Evolutionary conservation across 805 yeast genomes (phyloP).

Genomic region (Myxozyma mucilagina): DNA sequence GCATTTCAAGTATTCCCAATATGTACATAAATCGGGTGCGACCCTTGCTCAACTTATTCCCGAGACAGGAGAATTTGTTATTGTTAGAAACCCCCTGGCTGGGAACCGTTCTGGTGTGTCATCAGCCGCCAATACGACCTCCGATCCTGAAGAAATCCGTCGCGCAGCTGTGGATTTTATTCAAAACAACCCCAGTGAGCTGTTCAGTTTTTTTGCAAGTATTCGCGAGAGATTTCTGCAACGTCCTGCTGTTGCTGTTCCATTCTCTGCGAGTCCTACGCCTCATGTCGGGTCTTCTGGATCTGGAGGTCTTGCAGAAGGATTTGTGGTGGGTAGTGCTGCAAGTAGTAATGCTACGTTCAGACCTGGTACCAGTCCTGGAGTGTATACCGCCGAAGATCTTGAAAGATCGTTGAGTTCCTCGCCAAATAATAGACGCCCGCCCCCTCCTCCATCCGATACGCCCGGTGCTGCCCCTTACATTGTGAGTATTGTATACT

Average conservation of each 20-base stretch:
- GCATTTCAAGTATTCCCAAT: conserved; percentile 78
- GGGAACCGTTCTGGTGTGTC: conserved; percentile 8
- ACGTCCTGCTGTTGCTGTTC: conserved; percentile 31
- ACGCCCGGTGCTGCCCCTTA: conserved; percentile 26
- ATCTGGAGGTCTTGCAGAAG: conserved; percentile 1
- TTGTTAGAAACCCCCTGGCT: conserved; percentile 28
- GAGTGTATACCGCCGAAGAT: neutral
- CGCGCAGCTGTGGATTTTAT: conserved; percentile 27
- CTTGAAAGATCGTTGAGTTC: conserved; percentile 14
- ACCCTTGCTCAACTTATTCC: conserved; percentile 57
- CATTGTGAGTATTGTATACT: conserved; percentile 12
- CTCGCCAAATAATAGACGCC: conserved; percentile 19
- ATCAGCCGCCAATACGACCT: neutral
- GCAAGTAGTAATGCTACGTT: conserved; percentile 7
- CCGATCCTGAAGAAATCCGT: conserved; percentile 26
- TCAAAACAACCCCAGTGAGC: conserved; percentile 14
- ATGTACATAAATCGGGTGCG: conserved; percentile 84
- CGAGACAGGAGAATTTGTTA: conserved; percentile 29
- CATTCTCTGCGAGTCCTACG: conserved; percentile 29
- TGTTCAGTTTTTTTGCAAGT: conserved; percentile 17
- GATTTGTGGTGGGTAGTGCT: conserved; percentile 5
- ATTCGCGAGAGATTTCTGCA: conserved; percentile 18
- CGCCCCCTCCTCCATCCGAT: conserved; percentile 31
- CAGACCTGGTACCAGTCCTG: conserved; percentile 10
- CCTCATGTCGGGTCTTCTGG: conserved; percentile 4